Evolutionary conservation across 2,329 filamentous ascomycete genomes (phyloP), one percentile per base, ranked within the genome.

Genomic region (Epichloe sp.): DNA sequence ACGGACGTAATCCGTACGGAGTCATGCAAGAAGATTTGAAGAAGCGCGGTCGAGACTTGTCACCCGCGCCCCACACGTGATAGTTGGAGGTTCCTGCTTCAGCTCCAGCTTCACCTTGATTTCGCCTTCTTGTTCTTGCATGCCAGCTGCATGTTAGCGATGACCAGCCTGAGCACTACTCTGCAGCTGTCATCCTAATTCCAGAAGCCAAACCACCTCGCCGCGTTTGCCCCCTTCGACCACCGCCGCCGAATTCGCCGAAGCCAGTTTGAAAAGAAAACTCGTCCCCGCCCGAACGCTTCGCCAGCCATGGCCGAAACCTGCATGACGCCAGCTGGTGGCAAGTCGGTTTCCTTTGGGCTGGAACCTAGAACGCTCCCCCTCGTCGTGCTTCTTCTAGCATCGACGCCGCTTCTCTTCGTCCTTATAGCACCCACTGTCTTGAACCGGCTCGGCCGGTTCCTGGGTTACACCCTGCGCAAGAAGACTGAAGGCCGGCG

Each of bases 401-500:
- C 52, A 21, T 55, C 53, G 19, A 37, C 52, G 10, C 57, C 60
- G 15, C 43, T 62, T 14, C n/a, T 62, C 11, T 11, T 56, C 34
- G 26, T 63, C n/a, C 55, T 63, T 23, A 47, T 58, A n/a, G 23
- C 58, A 11, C 64, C 65, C 7, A n/a, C 56, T 3, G n/a, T 63
- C 17, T 46, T 60, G 11, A 53, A 45, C 2, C 26, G 57, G 11
- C 31, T 78, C 34, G 76, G 77, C 17, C 60, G 63, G 6, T 57
- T 66, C 4, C 58, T 82, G 21, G 84, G 83, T 55, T 84, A 74
- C 71, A 76, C 78, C 56, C 68, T 88, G 52, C 72, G 71, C 50
- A 80, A 75, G 61, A 81, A 80, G 63, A 84, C 83, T 0, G 76
- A 79, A 17, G 80, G 79, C 51, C 76, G 82, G 48, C 75, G 77